phyloP scores from a whole-genome alignment of 257 asterid genomes.

The Paulownia fortunei region DNA sequence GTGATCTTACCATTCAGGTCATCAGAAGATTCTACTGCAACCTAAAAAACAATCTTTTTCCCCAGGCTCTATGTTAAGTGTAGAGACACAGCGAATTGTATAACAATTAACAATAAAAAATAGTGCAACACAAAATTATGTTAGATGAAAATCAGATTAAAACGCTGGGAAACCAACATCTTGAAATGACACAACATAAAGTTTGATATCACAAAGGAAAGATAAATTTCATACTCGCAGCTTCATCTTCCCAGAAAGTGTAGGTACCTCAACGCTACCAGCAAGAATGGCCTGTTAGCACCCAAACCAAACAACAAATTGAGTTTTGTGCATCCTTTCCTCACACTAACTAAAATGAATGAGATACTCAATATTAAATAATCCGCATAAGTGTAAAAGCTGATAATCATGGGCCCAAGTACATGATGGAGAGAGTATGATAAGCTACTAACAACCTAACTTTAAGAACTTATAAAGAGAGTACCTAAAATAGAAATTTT shows the following conservation, averaged over 20 bases:
- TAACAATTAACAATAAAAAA: slow-evolving; percentile 6
- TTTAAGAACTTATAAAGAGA: not conserved
- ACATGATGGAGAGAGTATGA: not conserved
- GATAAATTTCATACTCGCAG: slow-evolving; percentile 57
- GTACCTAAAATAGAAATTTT: not conserved
- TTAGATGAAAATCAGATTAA: slow-evolving; percentile 19
- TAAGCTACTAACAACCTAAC: not conserved
- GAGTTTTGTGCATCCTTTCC: not conserved
- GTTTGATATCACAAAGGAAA: slow-evolving; percentile 20
- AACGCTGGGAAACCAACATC: slow-evolving; percentile 1
- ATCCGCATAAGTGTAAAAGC: slow-evolving; percentile 9
- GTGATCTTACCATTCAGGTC: not conserved
- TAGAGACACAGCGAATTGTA: not conserved
- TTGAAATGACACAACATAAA: slow-evolving; percentile 27
- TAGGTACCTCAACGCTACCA: slow-evolving; percentile 82
- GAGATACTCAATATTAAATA: slow-evolving; percentile 8
- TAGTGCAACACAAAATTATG: not conserved
- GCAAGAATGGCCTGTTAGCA: slow-evolving; percentile 90
- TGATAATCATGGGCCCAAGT: not conserved
- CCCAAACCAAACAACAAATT: slow-evolving; percentile 25
- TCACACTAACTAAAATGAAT: slow-evolving; percentile 10
- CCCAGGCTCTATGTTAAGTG: slow-evolving; percentile 2
- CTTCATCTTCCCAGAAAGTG: slow-evolving; percentile 70
- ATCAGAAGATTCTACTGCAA: not conserved
- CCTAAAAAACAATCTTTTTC: not conserved